Base-by-base conservation (phyloP, 345 rosid species). In the Aegle marmelos region DNA sequence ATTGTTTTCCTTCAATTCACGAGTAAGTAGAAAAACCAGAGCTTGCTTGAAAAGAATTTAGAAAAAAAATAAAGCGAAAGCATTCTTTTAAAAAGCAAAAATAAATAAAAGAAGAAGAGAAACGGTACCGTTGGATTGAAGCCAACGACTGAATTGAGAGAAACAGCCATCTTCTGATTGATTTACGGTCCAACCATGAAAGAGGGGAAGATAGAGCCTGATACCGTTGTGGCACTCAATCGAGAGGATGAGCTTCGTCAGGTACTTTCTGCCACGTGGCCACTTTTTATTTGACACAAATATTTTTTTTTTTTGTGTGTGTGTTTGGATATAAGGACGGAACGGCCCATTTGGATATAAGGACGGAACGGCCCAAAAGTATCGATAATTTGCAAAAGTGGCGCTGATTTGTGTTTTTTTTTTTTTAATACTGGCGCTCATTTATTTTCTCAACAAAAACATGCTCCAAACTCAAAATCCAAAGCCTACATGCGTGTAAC, bases 121-220 rank as follows among this genome's bases (percentile, higher is more conserved):
- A 64, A 56, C 21, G 7, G 34, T 81, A 87, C 88, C 86, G 64
- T 64, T 7, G 81, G 69, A 34, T 75, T 66, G 83, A 85, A 81
- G 64, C 86, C 83, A 76, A 77, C 39, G 75, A 82, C 66, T 17
- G 83, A 82, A 75, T 81, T 88, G 34, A 82, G 77, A 75, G 86
- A 88, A 63, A 82, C 77, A 11, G 88, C 83, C 88, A 85, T 87
- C 1, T 34, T 70, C 63, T 13, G 39, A 58, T 76, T 36, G 45
- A 11, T 57, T 21, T 73, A 78, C 45, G 78, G 31, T 56, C 77
- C 76, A 73, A 79, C 81, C 87, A 81, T 73, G 58, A 57, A 27
- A 68, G 31, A 58, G 33, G 54, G 50, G 50, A 45, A 65, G 48
- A 63, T 0, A 24, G 28, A 25, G 27, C 53, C 65, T 61, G 70